Evolutionary conservation across 495 filamentous ascomycete species (phyloP).

Genomic region (Penicillium riverlandense): DNA sequence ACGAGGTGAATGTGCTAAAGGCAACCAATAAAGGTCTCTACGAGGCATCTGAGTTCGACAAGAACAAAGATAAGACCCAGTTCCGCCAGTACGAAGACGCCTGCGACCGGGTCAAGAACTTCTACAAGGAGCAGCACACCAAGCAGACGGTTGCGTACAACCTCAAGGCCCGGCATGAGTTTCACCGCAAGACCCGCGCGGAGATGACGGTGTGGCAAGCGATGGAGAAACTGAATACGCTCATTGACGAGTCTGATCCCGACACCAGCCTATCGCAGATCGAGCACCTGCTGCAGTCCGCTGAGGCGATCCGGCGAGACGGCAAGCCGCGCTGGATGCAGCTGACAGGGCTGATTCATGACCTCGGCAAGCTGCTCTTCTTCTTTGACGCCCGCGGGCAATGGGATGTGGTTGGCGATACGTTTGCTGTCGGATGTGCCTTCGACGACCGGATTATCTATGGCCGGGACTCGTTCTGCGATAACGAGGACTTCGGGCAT

Average conservation of each 20-base stretch:
- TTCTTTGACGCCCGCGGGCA: conserved; percentile 77
- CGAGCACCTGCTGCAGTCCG: conserved; percentile 78
- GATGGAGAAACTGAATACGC: conserved; percentile 80
- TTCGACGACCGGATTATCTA: conserved; percentile 76
- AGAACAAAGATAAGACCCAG: conserved; percentile 69
- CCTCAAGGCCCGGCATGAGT: conserved; percentile 62
- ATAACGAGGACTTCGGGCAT: conserved; percentile 63
- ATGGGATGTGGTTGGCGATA: conserved; percentile 91
- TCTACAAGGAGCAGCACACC: conserved; percentile 77
- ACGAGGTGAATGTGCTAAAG: conserved; percentile 74
- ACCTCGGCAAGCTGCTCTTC: conserved; percentile 81
- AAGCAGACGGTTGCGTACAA: conserved; percentile 85
- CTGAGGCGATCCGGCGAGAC: conserved; percentile 79
- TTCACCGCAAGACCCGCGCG: conserved; percentile 59
- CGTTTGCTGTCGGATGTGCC: conserved; percentile 81
- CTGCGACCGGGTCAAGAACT: conserved; percentile 71
- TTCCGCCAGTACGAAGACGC: conserved; percentile 76
- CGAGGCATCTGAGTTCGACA: conserved; percentile 60
- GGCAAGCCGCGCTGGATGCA: conserved; percentile 94
- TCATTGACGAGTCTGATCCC: conserved; percentile 84
- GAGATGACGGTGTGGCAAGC: conserved; percentile 84
- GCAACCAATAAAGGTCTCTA: conserved; percentile 50
- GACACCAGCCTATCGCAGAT: conserved; percentile 83
- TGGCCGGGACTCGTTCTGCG: conserved; percentile 58
- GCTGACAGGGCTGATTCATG: conserved; percentile 80